Evolutionary conservation across 2,329 filamentous ascomycete species (phyloP), one percentile per base, ranked within the genome.

Genomic region (Berkeleyomyces basicola): DNA sequence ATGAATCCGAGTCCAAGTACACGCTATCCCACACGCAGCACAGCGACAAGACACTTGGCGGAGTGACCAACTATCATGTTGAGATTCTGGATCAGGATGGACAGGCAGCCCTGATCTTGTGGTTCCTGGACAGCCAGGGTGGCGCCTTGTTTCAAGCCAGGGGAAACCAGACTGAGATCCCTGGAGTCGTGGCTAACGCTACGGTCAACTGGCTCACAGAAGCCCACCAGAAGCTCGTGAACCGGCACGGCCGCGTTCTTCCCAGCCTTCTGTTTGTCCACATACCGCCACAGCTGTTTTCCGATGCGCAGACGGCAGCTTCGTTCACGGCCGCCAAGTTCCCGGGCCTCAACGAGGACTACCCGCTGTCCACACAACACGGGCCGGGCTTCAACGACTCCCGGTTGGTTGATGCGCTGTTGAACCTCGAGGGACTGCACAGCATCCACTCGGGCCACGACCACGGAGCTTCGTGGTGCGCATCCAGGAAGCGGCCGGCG

Each of bases 111-210:
- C 66, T 78, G 40, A 68, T 89, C 0, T 73, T 90, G 1, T 90
- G 85, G 83, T 88, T 88, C 72, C 88, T 90, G 67, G 86, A 89
- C 68, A 81, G 77, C 62, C 76, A 80, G 14, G 84, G 84, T 43
- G 83, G 83, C 4, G 36, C 36, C 44, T 37, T 53, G 16, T 61
- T 64, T 7, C 63, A 64, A 7, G 23, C 42, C 23, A 43, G 23
- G 2, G 31, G 40, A 7, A 36, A 23, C 10, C 49, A 58, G 23
- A 58, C 49, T 6, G 51, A 61, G 36, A 64, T 64, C 33, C 55
- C 60, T 1, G 60, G 63, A 31, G 47, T 62, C 7, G 63, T 64
- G 11, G 58, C 46, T 10, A 62, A 55, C 55, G 42, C 16, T 14
- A 60, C 63, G 1, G 63, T 64, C n/a, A 46, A 42, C 55, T 64